These are phyloP conservation scores for Platanthera guangdongensis DNA, from an alignment of 106 monocot species.

Conservation along the genomic window DNA sequence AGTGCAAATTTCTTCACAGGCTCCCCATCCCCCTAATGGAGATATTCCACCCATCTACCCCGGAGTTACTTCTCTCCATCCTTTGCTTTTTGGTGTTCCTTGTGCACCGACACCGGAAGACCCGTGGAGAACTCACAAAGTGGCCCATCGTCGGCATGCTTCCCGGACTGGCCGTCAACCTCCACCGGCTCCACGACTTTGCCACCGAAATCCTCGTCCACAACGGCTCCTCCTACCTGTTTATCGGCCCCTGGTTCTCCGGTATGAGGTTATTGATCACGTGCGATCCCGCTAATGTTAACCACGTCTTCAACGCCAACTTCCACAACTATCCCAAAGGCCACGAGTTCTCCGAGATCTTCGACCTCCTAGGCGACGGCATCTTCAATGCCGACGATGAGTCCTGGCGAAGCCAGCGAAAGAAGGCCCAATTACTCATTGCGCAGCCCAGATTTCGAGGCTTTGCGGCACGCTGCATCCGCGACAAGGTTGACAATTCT, in stretches of 20 bases:
- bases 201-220: background rate
- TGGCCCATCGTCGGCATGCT: conserved; percentile 14
- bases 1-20: too few relatives aligned
- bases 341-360: conserved; percentile 29
- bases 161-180: background rate
- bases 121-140: background rate
- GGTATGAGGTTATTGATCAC: conserved; percentile 16
- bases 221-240: conserved; percentile 3
- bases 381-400: conserved; percentile 42
- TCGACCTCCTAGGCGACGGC: conserved; percentile 42
- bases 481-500: conserved; percentile 25
- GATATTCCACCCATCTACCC: background rate
- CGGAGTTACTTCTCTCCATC: background rate
- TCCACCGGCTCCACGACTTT: conserved; percentile 14
- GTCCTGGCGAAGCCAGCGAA: conserved; percentile 28
- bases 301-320: conserved; percentile 40
- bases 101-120: background rate
- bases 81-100: background rate
- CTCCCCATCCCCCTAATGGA: too few relatives aligned
- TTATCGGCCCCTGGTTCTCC: conserved; percentile 14
- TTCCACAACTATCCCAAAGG: conserved; percentile 52
- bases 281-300: conserved; percentile 32
- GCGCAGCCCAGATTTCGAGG: conserved; percentile 9
- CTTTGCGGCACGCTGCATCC: conserved; percentile 13
- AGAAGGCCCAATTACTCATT: conserved; percentile 24